Conservation (phyloP, 108 stramenopile species). For the Aureococcus anophagefferens region DNA sequence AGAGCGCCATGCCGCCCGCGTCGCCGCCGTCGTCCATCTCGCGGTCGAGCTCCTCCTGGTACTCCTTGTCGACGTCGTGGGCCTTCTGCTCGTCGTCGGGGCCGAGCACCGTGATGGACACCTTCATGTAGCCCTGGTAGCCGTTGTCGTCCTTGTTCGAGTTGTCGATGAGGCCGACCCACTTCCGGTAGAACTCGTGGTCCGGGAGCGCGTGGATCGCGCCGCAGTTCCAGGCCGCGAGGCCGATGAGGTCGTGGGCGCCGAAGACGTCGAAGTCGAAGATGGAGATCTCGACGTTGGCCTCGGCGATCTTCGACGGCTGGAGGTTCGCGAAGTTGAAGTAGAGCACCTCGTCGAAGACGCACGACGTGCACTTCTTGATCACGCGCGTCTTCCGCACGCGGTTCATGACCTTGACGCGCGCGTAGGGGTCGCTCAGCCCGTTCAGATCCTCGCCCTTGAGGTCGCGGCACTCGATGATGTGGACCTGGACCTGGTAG, state of each 20-base stretch:
- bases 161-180: slow-evolving; percentile 48
- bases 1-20: slow-evolving; percentile 7
- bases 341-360: slow-evolving; percentile 43
- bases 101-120: slow-evolving; percentile 43
- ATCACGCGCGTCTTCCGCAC: slow-evolving; percentile 25
- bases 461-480: slow-evolving; percentile 48
- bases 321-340: slow-evolving; percentile 32
- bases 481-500: slow-evolving; percentile 50
- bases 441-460: slow-evolving; percentile 46
- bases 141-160: slow-evolving; percentile 35
- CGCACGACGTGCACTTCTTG: slow-evolving; percentile 19
- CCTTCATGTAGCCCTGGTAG: slow-evolving; percentile 46
- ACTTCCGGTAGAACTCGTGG: slow-evolving; percentile 47
- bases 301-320: slow-evolving; percentile 28
- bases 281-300: slow-evolving; percentile 20
- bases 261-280: slow-evolving; percentile 19
- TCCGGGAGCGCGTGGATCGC: slow-evolving; percentile 23
- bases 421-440: slow-evolving; percentile 37
- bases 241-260: slow-evolving; percentile 30
- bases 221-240: slow-evolving; percentile 16
- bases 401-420: slow-evolving; percentile 27
- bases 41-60: slow-evolving; percentile 14
- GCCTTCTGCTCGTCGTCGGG: slow-evolving; percentile 41
- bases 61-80: slow-evolving; percentile 30
- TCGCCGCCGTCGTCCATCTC: slow-evolving; percentile 10